Conservation (phyloP, 2,329 filamentous ascomycete genomes). For the Lasiodiplodia gonubiensis region DNA sequence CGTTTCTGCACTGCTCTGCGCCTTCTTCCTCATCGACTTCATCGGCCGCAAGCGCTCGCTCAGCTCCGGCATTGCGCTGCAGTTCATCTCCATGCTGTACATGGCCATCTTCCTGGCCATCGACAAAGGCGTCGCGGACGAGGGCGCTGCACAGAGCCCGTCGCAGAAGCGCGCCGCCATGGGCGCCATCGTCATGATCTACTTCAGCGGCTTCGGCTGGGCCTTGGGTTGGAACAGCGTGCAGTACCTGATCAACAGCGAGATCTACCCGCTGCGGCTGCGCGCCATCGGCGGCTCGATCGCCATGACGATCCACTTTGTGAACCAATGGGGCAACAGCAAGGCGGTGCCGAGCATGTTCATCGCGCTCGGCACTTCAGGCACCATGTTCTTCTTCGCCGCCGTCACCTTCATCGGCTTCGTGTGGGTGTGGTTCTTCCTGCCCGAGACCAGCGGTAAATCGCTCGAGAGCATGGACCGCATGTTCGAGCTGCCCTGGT, state of each 20-base stretch:
- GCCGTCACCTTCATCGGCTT: constrained; percentile 71
- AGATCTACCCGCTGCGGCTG: constrained; percentile 77
- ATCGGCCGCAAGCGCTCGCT: constrained; percentile 72
- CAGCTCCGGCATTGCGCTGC: constrained; percentile 54
- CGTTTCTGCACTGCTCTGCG: constrained; percentile 68
- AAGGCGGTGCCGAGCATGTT: constrained; percentile 79
- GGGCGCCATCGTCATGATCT: constrained; percentile 73
- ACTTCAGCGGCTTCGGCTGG: constrained; percentile 48
- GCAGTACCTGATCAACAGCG: constrained; percentile 79
- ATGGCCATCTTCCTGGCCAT: constrained; percentile 63
- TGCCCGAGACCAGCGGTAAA: constrained; percentile 73
- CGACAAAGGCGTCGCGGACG: constrained; percentile 61
- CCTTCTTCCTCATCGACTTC: constrained; percentile 78
- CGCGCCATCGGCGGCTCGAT: constrained; percentile 72
- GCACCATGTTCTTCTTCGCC: constrained; percentile 79
- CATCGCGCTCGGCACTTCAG: constrained; percentile 62
- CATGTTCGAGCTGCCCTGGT: constrained; percentile 75
- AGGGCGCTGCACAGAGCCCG: constrained; percentile 55
- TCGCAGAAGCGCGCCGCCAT: constrained; percentile 63
- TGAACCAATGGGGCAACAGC: constrained; percentile 78
- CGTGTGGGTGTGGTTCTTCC: constrained; percentile 72
- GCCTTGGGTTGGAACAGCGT: constrained; percentile 69
- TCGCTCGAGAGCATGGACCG: constrained; percentile 72
- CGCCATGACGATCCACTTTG: constrained; percentile 80
- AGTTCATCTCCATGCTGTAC: constrained; percentile 60